Evolutionary conservation across 129 eudicot species (phyloP).

Genomic region (Deinandra increscens): DNA sequence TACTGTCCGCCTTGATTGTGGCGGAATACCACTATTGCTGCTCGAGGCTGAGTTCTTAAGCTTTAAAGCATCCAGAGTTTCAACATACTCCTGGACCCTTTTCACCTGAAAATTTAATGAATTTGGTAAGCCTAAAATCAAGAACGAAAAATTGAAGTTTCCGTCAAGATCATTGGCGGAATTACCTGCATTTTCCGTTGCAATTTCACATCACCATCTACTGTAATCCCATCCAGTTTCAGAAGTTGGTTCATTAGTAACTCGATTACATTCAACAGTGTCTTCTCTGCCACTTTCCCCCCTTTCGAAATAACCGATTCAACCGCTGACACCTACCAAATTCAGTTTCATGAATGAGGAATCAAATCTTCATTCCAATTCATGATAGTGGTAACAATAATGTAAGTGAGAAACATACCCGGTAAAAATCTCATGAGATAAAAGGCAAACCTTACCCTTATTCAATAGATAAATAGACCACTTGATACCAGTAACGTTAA

Average conservation of each 20-base stretch:
- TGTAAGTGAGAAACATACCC: no score
- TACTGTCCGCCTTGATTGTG: constrained; percentile 46
- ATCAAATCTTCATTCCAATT: not conserved
- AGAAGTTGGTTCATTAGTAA: constrained; percentile 73
- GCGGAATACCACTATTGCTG: constrained; percentile 38
- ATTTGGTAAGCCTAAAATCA: constrained; percentile 2
- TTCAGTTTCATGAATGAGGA: not conserved
- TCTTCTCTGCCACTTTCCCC: constrained; percentile 71
- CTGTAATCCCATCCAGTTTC: constrained; percentile 69
- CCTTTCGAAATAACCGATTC: constrained; percentile 75
- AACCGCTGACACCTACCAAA: constrained; percentile 57
- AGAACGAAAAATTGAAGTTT: not conserved
- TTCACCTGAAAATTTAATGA: constrained; percentile 46
- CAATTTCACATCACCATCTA: constrained; percentile 72
- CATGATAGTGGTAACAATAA: not conserved
- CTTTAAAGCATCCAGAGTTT: constrained; percentile 74
- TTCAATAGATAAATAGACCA: no score
- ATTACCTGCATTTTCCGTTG: constrained; percentile 84
- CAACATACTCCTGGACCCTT: constrained; percentile 82
- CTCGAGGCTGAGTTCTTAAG: constrained; percentile 43
- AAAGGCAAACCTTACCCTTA: no score
- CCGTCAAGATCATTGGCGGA: not conserved
- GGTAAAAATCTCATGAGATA: no score
- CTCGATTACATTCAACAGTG: constrained; percentile 51
- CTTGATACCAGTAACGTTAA: no score